A percentile compares a stretch with the other conserved stretches of the same genome.
These are phyloP conservation scores for Achlya hypogyna DNA, from an alignment of 352 stramenopile genomes.

Conservation along the genomic window DNA sequence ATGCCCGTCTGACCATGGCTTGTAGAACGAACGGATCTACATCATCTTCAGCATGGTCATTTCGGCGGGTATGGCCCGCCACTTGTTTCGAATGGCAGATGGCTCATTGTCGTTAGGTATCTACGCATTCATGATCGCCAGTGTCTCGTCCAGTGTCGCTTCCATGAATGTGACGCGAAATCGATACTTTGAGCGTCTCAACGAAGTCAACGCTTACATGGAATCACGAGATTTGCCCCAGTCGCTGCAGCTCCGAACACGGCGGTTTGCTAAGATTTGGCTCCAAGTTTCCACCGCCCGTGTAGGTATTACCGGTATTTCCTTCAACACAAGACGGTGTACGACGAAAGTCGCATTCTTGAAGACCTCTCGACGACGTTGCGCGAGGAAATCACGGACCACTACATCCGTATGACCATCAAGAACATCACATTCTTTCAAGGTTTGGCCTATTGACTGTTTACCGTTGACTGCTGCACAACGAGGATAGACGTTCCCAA, in stretches of 20 bases:
- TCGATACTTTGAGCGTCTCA: slow-evolving; percentile 41
- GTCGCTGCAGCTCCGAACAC: slow-evolving; percentile 28
- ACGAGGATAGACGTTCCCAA: neutral
- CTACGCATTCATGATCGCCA: slow-evolving; percentile 64
- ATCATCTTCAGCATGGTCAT: neutral
- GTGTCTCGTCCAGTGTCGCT: slow-evolving; percentile 38
- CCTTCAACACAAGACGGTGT: slow-evolving; percentile 31
- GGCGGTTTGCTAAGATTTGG: slow-evolving; percentile 13
- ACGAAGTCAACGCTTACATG: slow-evolving; percentile 48
- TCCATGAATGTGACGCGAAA: slow-evolving; percentile 39
- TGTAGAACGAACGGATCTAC: neutral
- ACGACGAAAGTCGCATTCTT: slow-evolving; percentile 26
- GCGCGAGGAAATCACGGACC: slow-evolving; percentile 18
- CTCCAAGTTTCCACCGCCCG: neutral
- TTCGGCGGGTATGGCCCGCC: slow-evolving; percentile 34
- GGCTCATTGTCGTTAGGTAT: slow-evolving; percentile 25
- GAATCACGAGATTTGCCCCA: slow-evolving; percentile 32
- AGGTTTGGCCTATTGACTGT: neutral
- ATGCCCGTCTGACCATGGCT: neutral
- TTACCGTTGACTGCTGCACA: no score
- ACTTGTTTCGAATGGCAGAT: neutral
- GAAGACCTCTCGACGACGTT: slow-evolving; percentile 16
- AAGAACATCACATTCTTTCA: slow-evolving; percentile 5
- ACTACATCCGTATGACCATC: slow-evolving; percentile 3
- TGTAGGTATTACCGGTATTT: slow-evolving; percentile 24